Percentiles rank a stretch among this genome's conserved stretches.
Conservation (phyloP, 2,329 filamentous ascomycete genomes). For the Colletotrichum costaricense region DNA sequence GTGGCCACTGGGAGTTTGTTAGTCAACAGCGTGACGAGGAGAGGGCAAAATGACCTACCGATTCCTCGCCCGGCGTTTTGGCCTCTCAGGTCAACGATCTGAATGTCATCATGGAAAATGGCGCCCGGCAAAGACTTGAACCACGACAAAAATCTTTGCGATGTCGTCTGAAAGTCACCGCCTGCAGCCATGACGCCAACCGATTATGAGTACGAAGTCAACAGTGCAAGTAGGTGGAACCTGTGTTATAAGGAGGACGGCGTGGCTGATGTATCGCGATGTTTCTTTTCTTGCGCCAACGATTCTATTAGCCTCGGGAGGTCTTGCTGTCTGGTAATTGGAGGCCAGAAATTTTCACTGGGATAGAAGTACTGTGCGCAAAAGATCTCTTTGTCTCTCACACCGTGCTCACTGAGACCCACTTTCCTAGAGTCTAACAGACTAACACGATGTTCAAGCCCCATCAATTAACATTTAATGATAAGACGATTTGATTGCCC, state of each 20-base stretch:
- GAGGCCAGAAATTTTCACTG: constrained; percentile 7
- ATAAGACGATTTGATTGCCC: too few species aligned
- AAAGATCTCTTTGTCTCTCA: background rate
- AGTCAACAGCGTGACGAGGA: background rate
- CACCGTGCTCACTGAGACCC: background rate
- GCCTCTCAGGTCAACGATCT: constrained; percentile 63
- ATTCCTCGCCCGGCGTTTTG: constrained; percentile 66
- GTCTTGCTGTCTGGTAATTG: background rate
- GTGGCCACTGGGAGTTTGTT: constrained; percentile 68
- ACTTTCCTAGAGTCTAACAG: background rate
- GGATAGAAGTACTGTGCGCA: background rate
- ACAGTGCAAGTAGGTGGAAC: background rate
- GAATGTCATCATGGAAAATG: constrained; percentile 63
- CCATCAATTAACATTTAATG: too few species aligned
- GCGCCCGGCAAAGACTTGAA: constrained; percentile 64
- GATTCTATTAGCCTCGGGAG: background rate
- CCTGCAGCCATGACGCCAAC: constrained; percentile 39
- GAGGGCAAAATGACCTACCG: constrained; percentile 48
- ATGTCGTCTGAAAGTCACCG: constrained; percentile 54
- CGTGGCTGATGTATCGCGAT: background rate
- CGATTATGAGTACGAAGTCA: fast-evolving
- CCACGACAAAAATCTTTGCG: constrained; percentile 63
- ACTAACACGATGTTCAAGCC: background rate
- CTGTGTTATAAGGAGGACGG: background rate
- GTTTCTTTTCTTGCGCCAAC: background rate